Evolutionary conservation across 345 rosid genomes (phyloP).

Genomic region (Lepidium aucheri): DNA sequence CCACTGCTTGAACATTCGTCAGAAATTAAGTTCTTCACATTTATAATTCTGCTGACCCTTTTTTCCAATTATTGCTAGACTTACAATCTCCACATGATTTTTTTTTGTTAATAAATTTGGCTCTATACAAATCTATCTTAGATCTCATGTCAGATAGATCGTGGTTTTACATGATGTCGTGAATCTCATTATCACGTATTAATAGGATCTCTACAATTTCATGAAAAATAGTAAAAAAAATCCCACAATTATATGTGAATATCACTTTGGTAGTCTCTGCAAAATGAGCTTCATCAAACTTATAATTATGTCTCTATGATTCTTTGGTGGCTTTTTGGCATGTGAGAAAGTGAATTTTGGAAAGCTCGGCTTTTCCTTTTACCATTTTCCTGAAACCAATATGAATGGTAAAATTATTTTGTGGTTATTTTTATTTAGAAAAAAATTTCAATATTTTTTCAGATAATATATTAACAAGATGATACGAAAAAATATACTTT

Average conservation of each 20-base stretch:
- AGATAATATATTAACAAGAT: too few relatives aligned
- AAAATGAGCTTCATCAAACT: neutral
- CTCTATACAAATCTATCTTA: neutral
- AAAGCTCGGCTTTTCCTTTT: neutral
- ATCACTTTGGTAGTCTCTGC: neutral
- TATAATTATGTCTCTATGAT: neutral
- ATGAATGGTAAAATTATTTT: too few relatives aligned
- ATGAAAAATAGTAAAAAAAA: neutral
- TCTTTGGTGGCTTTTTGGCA: neutral
- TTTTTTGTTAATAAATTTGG: slow-evolving; percentile 2
- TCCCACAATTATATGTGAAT: neutral
- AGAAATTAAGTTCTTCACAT: slow-evolving; percentile 29
- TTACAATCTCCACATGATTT: slow-evolving; percentile 28
- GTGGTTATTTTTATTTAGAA: too few relatives aligned
- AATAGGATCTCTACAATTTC: neutral
- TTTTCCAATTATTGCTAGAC: slow-evolving; percentile 26
- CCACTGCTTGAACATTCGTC: slow-evolving; percentile 38
- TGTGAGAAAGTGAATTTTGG: neutral
- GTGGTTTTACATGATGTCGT: neutral
- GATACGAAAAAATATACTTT: too few relatives aligned
- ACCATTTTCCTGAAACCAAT: too few relatives aligned
- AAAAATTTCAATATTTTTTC: too few relatives aligned
- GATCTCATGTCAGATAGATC: slow-evolving; percentile 14
- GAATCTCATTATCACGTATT: slow-evolving; percentile 1
- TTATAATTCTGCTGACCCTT: slow-evolving; percentile 28